phyloP scores from a whole-genome alignment of 352 stramenopile species.

The Pythium myriotylum region DNA sequence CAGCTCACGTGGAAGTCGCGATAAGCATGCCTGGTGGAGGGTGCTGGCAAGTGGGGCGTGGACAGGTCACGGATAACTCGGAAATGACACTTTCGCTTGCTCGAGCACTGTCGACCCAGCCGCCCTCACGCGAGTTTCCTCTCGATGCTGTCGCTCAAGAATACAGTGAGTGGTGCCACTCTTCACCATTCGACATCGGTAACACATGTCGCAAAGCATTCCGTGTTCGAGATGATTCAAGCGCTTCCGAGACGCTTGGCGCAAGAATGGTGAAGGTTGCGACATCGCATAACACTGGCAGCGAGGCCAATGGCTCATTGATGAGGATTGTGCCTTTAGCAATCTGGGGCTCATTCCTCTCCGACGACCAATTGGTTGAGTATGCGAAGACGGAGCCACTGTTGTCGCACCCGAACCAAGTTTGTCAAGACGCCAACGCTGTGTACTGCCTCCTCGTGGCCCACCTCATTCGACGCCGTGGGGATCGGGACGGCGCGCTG shows the following conservation, averaged over 20 bases:
- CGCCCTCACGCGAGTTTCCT: slow-evolving; percentile 35
- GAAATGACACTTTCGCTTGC: slow-evolving; percentile 55
- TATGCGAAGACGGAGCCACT: slow-evolving; percentile 42
- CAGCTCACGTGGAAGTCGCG: slow-evolving; percentile 26
- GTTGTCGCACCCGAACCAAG: slow-evolving; percentile 50
- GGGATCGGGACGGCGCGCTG: slow-evolving; percentile 40
- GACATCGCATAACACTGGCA: slow-evolving; percentile 27
- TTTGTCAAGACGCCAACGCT: slow-evolving; percentile 64
- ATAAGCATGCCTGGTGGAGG: slow-evolving; percentile 61
- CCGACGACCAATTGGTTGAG: slow-evolving; percentile 32
- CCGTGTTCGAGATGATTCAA: slow-evolving; percentile 12
- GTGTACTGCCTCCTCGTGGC: slow-evolving; percentile 57
- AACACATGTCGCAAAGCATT: slow-evolving; percentile 54
- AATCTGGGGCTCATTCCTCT: slow-evolving; percentile 37
- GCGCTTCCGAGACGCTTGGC: slow-evolving; percentile 18
- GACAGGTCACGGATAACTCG: slow-evolving; percentile 68
- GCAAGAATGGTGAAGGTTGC: slow-evolving; percentile 35
- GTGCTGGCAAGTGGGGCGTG: slow-evolving; percentile 39
- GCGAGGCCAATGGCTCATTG: slow-evolving; percentile 56
- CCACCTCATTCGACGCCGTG: slow-evolving; percentile 40
- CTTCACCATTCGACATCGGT: slow-evolving; percentile 54
- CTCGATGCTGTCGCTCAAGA: slow-evolving; percentile 39
- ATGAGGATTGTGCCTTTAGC: slow-evolving; percentile 55
- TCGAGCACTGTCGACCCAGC: slow-evolving; percentile 29
- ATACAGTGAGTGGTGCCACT: slow-evolving; percentile 41